These are phyloP conservation scores for Atalantia buxifolia DNA, from an alignment of 345 rosid species.

Conservation along the genomic window DNA sequence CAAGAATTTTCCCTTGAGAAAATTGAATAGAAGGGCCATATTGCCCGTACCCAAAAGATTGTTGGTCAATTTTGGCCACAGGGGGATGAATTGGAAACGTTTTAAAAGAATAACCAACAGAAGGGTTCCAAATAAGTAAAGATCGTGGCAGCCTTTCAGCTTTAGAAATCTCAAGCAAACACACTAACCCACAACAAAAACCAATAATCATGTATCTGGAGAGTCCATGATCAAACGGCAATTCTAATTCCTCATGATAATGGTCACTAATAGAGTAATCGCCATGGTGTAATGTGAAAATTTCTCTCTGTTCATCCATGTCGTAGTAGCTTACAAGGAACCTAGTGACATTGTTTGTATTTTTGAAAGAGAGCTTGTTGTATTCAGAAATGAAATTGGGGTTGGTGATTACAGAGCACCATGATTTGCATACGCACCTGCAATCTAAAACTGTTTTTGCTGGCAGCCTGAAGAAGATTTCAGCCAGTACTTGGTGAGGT, in stretches of 20 bases:
- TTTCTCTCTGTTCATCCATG: background rate
- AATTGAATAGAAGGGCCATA: background rate
- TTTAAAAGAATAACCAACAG: background rate
- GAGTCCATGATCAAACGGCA: background rate
- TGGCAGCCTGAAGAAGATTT: background rate
- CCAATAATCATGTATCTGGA: background rate
- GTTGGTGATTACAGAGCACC: background rate
- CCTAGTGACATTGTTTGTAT: no score
- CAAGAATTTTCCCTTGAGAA: background rate
- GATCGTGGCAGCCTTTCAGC: background rate
- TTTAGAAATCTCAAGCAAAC: background rate
- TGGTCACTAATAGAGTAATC: background rate
- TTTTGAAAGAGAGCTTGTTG: background rate
- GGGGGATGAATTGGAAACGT: background rate
- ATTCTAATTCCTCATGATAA: no score
- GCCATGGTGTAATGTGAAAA: background rate
- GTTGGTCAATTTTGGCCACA: background rate
- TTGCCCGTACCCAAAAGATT: background rate
- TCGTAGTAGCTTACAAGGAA: background rate
- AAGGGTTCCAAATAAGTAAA: slow-evolving; percentile 7
- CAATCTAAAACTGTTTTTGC: background rate
- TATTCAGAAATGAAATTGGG: background rate
- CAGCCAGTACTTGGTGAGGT: background rate
- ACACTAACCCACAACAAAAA: background rate
- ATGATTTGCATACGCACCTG: slow-evolving; percentile 9